Evolutionary conservation across 2,329 filamentous ascomycete species (phyloP).

Genomic region (Alternaria sp.): DNA sequence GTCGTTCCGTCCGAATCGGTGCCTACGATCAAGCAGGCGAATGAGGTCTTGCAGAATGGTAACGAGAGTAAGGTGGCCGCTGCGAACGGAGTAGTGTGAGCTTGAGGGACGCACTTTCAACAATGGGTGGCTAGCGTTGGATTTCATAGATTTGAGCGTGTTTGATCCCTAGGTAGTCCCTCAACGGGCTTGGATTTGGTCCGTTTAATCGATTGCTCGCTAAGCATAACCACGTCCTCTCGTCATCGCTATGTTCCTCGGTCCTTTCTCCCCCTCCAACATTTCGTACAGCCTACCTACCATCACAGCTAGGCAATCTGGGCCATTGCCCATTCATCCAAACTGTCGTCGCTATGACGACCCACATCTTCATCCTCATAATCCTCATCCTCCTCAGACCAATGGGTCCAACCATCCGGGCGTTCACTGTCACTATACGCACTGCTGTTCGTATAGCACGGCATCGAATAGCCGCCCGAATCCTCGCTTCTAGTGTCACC

Average conservation of each 20-base stretch:
- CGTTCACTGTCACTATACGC: neutral
- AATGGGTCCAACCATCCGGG: neutral
- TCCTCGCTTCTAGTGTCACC: too few species aligned
- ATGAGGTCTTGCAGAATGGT: conserved; percentile 1
- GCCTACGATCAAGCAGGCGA: conserved; percentile 9
- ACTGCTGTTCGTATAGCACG: neutral
- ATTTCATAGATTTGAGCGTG: neutral
- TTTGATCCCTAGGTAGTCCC: neutral
- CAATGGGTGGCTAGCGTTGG: conserved; percentile 2
- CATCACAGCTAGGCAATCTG: too few species aligned
- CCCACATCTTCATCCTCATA: neutral
- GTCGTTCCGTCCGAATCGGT: conserved; percentile 10
- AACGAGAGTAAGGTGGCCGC: neutral
- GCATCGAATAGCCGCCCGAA: neutral
- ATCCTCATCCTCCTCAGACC: neutral
- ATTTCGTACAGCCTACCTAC: too few species aligned
- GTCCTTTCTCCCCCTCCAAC: too few species aligned
- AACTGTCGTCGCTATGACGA: too few species aligned
- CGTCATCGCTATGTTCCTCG: too few species aligned
- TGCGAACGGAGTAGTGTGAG: neutral
- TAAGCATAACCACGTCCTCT: too few species aligned
- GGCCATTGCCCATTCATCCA: too few species aligned
- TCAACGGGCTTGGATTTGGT: conserved; percentile 2
- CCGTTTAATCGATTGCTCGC: neutral
- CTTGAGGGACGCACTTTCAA: neutral